Conservation (phyloP, 2,329 filamentous ascomycete genomes). For the Pseudocercospora vitis region DNA sequence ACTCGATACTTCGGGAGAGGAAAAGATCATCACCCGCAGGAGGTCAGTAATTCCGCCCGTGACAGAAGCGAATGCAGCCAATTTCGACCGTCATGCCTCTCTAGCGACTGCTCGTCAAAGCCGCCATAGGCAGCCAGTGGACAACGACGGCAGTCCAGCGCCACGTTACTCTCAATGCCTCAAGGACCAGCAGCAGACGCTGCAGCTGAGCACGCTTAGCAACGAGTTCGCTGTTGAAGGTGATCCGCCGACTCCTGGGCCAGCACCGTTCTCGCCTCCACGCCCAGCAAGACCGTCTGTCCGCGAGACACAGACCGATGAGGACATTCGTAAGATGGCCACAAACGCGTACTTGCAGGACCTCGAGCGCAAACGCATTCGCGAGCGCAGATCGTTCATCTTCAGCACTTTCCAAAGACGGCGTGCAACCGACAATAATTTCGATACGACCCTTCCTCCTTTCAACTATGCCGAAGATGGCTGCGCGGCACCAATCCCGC, state of each 20-base stretch:
- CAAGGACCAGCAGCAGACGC: conserved; percentile 16
- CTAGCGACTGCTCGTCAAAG: conserved; percentile 14
- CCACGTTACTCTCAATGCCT: conserved; percentile 23
- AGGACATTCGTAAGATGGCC: conserved; percentile 33
- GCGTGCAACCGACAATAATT: conserved; percentile 24
- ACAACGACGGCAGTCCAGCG: conserved; percentile 30
- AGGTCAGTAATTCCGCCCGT: conserved; percentile 27
- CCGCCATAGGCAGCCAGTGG: conserved; percentile 24
- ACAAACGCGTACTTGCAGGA: conserved; percentile 45
- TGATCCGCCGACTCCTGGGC: conserved; percentile 18
- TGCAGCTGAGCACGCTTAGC: conserved; percentile 19
- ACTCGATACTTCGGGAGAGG: conserved; percentile 15
- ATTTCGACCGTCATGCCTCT: conserved; percentile 8
- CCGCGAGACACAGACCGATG: conserved; percentile 30
- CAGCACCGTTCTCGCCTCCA: conserved; percentile 11
- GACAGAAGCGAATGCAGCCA: background rate
- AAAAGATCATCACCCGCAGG: conserved; percentile 27
- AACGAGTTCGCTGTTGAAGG: conserved; percentile 7
- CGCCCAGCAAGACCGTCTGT: conserved; percentile 20
- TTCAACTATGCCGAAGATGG: conserved; percentile 32
- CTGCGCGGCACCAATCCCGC: conserved; percentile 18
- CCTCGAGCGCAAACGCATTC: conserved; percentile 43
- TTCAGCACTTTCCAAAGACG: conserved; percentile 48
- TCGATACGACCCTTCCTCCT: conserved; percentile 31
- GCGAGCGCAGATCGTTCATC: conserved; percentile 47